Evolutionary conservation across 169 alveolate genomes (phyloP).

Genomic region (Babesia bigemina): DNA sequence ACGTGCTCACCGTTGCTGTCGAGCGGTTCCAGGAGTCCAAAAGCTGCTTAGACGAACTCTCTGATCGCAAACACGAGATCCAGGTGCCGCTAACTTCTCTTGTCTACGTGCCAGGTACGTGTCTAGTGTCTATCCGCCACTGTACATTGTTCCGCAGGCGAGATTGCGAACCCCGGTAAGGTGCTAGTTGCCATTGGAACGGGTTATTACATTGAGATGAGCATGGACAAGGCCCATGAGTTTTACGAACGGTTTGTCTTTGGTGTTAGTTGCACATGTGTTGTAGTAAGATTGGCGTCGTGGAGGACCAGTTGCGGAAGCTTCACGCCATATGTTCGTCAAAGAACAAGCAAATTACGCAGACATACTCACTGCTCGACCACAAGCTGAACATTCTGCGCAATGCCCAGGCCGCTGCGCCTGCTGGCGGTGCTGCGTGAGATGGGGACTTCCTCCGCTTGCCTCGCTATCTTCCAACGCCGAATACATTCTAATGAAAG

Average conservation of each 20-base stretch:
- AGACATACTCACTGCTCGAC: constrained; percentile 55
- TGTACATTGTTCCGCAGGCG: constrained; percentile 14
- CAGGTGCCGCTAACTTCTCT: constrained; percentile 70
- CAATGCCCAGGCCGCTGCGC: constrained; percentile 40
- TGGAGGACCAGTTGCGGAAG: constrained; percentile 65
- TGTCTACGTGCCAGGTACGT: constrained; percentile 68
- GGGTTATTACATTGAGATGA: constrained; percentile 66
- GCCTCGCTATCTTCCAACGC: background rate
- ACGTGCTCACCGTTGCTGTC: constrained; percentile 54
- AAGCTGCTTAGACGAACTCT: constrained; percentile 41
- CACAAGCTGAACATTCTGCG: constrained; percentile 57
- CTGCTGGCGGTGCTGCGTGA: background rate
- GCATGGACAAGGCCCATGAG: constrained; percentile 48
- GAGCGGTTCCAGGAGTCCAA: constrained; percentile 67
- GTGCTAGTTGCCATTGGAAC: constrained; percentile 69
- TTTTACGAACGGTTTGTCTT: constrained; percentile 50
- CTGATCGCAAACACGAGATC: constrained; percentile 14
- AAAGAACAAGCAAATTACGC: constrained; percentile 55
- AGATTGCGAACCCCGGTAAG: constrained; percentile 58
- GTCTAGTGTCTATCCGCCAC: background rate
- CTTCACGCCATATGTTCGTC: constrained; percentile 48
- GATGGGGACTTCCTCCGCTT: constrained; percentile 8
- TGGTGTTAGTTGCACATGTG: background rate
- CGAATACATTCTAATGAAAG: background rate
- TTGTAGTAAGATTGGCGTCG: constrained; percentile 50